phyloP scores from a whole-genome alignment of 805 yeast genomes.

The Teunomyces funiuensis region DNA sequence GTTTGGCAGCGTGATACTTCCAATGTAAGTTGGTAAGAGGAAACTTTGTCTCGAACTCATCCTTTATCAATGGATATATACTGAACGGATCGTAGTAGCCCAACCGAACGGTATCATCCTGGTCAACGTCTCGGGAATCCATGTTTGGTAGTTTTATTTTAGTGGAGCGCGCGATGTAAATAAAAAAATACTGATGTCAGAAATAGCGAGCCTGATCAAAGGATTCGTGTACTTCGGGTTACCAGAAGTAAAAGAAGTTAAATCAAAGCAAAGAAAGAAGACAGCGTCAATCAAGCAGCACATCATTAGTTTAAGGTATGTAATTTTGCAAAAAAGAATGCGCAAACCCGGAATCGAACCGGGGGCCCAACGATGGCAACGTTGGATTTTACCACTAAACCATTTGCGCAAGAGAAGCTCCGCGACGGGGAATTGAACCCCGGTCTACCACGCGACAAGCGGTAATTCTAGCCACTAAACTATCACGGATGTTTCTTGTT shows the following conservation, averaged over 20 bases:
- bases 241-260: no score
- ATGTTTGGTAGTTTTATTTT: neutral
- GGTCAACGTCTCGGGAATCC: slow-evolving; percentile 11
- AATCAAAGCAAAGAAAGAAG: no score
- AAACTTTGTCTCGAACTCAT: slow-evolving; percentile 45
- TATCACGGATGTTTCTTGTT: slow-evolving; percentile 2
- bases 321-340: neutral
- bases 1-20: slow-evolving; percentile 50
- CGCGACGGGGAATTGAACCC: slow-evolving; percentile 6
- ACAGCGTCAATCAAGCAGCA: neutral
- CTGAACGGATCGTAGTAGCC: slow-evolving; percentile 79
- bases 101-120: slow-evolving; percentile 30
- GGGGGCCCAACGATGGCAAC: slow-evolving; percentile 8
- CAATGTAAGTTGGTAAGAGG: slow-evolving; percentile 71
- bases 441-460: slow-evolving; percentile 6
- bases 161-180: neutral
- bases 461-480: slow-evolving; percentile 5
- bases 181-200: neutral
- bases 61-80: slow-evolving; percentile 46
- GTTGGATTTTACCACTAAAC: slow-evolving; percentile 7
- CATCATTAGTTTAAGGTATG: no score
- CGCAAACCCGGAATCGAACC: slow-evolving; percentile 7
- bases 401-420: slow-evolving; percentile 4
- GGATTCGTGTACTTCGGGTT: no score
- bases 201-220: no score